These are phyloP conservation scores for Penicillium pancosmium DNA, from an alignment of 495 filamentous ascomycete genomes.

Conservation along the genomic window DNA sequence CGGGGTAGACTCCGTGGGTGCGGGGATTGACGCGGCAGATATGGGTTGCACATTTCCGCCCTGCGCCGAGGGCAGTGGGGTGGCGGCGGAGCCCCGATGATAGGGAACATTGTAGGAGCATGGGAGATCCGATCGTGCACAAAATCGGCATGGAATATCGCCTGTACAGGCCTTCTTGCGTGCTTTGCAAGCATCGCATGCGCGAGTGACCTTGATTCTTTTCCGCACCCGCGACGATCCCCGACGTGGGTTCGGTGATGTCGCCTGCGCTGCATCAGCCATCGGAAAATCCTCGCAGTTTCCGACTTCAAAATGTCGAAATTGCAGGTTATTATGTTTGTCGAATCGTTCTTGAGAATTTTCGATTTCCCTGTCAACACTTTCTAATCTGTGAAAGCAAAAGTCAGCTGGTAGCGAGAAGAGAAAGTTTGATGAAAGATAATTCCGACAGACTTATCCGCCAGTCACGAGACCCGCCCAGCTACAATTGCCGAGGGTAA, in stretches of 20 bases:
- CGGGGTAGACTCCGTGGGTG: constrained; percentile 1
- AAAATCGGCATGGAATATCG: constrained; percentile 29
- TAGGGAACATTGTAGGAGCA: constrained; percentile 33
- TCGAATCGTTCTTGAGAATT: too few relatives aligned
- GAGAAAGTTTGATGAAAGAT: background rate
- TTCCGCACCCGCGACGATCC: constrained; percentile 17
- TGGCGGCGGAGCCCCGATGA: constrained; percentile 25
- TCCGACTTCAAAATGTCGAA: background rate
- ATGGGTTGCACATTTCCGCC: background rate
- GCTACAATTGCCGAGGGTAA: background rate
- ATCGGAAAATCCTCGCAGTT: background rate
- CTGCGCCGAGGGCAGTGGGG: constrained; percentile 21
- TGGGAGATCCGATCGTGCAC: constrained; percentile 15
- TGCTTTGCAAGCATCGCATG: constrained; percentile 30
- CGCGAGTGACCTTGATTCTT: constrained; percentile 30
- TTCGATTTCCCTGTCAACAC: too few relatives aligned
- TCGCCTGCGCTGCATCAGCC: background rate
- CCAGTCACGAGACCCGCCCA: background rate
- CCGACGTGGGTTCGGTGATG: background rate
- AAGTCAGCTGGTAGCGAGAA: background rate
- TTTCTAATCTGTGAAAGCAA: background rate
- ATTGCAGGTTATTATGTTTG: background rate
- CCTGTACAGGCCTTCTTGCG: constrained; percentile 36
- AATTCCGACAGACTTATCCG: constrained; percentile 1
- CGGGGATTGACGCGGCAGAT: constrained; percentile 5